phyloP scores from a whole-genome alignment of 2,329 filamentous ascomycete species.

The Penicillium sp. region DNA sequence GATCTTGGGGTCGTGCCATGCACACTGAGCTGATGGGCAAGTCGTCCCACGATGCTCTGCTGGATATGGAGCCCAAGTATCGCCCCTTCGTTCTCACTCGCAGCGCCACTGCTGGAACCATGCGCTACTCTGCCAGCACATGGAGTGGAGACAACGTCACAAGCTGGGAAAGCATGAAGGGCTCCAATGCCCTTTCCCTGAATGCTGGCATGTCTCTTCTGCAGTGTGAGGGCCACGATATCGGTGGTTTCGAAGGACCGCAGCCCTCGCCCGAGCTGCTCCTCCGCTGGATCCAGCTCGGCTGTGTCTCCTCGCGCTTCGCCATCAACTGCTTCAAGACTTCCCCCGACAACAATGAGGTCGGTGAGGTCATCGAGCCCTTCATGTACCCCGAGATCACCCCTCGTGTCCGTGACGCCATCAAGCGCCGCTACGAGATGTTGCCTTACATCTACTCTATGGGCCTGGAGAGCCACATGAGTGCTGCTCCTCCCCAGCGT shows the following conservation, averaged over 20 bases:
- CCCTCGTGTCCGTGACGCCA: conserved; percentile 60
- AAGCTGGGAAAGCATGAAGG: conserved; percentile 71
- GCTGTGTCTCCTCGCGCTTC: conserved; percentile 67
- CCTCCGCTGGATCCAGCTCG: conserved; percentile 71
- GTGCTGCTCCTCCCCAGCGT: conserved; percentile 63
- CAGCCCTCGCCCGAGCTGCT: conserved; percentile 69
- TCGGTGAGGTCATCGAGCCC: conserved; percentile 72
- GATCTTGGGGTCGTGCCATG: conserved; percentile 67
- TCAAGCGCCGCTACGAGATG: conserved; percentile 69
- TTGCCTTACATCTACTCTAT: conserved; percentile 70
- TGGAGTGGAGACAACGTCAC: conserved; percentile 76
- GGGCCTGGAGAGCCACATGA: conserved; percentile 60
- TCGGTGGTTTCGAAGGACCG: conserved; percentile 69
- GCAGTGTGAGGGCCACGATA: conserved; percentile 68
- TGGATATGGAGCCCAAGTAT: conserved; percentile 57
- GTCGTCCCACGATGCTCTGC: conserved; percentile 65
- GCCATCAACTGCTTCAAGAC: conserved; percentile 81
- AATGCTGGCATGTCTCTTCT: conserved; percentile 67
- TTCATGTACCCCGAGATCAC: conserved; percentile 74
- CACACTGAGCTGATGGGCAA: conserved; percentile 71
- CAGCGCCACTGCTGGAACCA: conserved; percentile 67
- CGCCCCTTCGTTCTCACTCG: conserved; percentile 69
- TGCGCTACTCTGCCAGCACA: conserved; percentile 67
- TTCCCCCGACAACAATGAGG: conserved; percentile 59
- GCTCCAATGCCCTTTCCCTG: conserved; percentile 66